Base-by-base conservation (phyloP, 768 basidiomycete species). In the Pulveroboletus sp. region DNA sequence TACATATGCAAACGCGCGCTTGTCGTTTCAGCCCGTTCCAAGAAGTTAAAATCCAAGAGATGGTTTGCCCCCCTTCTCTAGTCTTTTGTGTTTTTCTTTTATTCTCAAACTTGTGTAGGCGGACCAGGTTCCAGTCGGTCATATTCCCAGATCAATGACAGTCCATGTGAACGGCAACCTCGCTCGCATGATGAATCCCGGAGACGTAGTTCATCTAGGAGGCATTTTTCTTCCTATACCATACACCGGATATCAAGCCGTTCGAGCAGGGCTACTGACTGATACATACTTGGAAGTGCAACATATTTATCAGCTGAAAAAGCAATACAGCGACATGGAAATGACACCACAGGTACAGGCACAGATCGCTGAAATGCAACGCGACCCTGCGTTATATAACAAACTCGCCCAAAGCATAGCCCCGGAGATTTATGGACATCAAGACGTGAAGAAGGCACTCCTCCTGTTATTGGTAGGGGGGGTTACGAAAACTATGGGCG, bases 51-150 rank as follows among this genome's bases (percentile, higher is more conserved):
- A 94, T 99, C 48, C 96, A 99, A 67, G 96, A 99, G 69, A 95
- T 99, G 94, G 93, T 89, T 50, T 76, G 38, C 3, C 11, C 15
- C 11, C 17, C 17, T 47, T 43, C 33, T 43, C 35, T 31, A 0
- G 15, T 38, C 6, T 6, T 41, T 15, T 24, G n/a, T 32, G 31
- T 32, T 32, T 14, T 21, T 21, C 21, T 21, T 14, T n/a, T 27
- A 17, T 41, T 43, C 53, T 62, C 32, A 62, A 45, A 38, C 4
- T 43, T 36, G 50, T 36, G 0, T 59, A 93, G 93, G 89, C 95
- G 24, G 95, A 98, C 63, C 96, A 99, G 84, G 96, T 99, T 1
- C 96, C 96, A 21, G 95, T 99, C 41, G 96, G 96, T 5, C 96
- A 99, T 67, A 99, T 99, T 50, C 96, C 96, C 21, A 86, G 96